Evolutionary conservation across 768 basidiomycete species (phyloP).

Genomic region (Sutorius australiensis): DNA sequence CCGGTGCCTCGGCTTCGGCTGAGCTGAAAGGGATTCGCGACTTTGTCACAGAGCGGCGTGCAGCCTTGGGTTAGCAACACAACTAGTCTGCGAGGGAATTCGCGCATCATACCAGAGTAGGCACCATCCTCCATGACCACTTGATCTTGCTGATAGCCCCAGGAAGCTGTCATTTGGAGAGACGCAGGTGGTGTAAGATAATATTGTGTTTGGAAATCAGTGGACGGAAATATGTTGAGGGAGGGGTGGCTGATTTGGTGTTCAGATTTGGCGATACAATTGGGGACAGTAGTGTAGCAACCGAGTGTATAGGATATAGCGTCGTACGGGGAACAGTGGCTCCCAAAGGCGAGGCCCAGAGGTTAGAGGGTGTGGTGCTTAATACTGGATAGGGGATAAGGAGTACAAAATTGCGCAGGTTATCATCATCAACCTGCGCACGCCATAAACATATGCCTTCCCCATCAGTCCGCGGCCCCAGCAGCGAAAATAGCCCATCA

Average conservation of each 20-base stretch:
- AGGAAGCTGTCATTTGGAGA: background rate
- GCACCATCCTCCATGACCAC: background rate
- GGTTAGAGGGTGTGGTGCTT: background rate
- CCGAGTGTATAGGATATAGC: background rate
- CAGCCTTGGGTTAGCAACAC: background rate
- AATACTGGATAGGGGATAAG: background rate
- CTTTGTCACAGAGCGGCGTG: background rate
- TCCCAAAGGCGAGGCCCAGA: background rate
- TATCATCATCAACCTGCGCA: too few species aligned
- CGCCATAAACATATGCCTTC: background rate
- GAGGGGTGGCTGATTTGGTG: background rate
- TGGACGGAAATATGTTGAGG: background rate
- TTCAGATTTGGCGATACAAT: background rate
- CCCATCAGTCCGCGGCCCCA: background rate
- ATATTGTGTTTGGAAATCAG: background rate
- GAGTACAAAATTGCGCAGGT: background rate
- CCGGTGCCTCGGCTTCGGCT: background rate
- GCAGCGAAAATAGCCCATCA: background rate
- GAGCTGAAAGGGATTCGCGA: background rate
- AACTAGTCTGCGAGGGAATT: too few species aligned
- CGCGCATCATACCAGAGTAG: background rate
- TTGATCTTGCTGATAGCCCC: background rate
- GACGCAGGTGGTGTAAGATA: background rate
- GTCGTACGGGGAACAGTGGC: background rate
- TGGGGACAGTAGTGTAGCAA: background rate